These are phyloP conservation scores for Solanum clarkiae DNA, from an alignment of 257 asterid genomes.

Conservation along the genomic window DNA sequence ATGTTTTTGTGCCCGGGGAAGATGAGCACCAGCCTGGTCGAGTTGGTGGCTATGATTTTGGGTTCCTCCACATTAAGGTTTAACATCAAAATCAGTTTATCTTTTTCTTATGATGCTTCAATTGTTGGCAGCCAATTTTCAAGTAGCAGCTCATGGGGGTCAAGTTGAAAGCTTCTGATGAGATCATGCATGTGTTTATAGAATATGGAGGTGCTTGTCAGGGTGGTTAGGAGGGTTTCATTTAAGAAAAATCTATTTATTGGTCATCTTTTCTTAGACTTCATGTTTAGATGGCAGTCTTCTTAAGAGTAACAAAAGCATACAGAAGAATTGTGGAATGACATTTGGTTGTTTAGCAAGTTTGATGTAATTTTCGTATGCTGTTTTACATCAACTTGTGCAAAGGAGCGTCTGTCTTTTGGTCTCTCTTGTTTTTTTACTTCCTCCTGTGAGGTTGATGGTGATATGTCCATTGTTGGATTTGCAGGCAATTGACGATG, in stretches of 20 bases:
- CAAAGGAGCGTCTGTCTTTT: neutral
- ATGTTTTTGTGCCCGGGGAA: constrained; percentile 89
- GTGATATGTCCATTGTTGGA: neutral
- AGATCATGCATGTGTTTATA: neutral
- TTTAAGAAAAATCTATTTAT: neutral
- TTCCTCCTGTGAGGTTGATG: neutral
- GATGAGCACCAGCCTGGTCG: constrained; percentile 76
- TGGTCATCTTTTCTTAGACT: neutral
- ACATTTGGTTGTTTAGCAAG: neutral
- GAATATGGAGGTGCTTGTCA: neutral
- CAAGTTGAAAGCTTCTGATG: neutral
- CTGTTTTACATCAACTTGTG: neutral
- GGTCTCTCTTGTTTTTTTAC: neutral
- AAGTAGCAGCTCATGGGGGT: neutral
- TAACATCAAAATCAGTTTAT: neutral
- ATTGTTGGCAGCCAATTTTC: neutral
- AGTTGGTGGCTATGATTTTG: constrained; percentile 79
- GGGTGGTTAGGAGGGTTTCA: neutral
- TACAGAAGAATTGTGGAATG: neutral
- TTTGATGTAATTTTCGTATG: neutral
- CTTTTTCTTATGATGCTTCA: neutral
- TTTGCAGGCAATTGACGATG: constrained; percentile 89
- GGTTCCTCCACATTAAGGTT: constrained; percentile 96
- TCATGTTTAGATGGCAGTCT: neutral
- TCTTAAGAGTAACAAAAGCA: neutral